Conservation (phyloP, 345 rosid genomes). For the Clausena lansium region DNA sequence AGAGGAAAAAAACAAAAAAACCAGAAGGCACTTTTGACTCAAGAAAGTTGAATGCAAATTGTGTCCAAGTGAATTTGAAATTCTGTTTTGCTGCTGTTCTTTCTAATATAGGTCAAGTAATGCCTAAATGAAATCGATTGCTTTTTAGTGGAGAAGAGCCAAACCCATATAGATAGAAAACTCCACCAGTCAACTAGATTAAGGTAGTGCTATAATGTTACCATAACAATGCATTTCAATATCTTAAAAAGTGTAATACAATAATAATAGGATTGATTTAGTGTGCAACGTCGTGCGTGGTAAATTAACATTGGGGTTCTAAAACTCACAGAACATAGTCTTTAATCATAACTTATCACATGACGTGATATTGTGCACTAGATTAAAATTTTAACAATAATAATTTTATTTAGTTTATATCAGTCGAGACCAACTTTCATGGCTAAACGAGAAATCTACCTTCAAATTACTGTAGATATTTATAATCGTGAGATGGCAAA, state of each 20-base stretch:
- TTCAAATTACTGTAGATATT: too few species aligned
- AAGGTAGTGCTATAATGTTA: not conserved
- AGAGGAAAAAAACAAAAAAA: too few species aligned
- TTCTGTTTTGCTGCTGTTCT: not conserved
- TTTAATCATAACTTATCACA: rapidly evolving
- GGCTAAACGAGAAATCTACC: too few species aligned
- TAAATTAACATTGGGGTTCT: rapidly evolving
- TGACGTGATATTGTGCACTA: too few species aligned
- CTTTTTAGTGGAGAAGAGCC: constrained; percentile 21
- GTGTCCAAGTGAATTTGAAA: not conserved
- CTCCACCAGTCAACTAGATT: not conserved
- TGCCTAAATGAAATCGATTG: not conserved
- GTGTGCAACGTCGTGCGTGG: rapidly evolving
- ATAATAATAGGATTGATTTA: too few species aligned
- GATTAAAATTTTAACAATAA: too few species aligned
- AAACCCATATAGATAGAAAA: constrained; percentile 6
- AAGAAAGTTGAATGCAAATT: not conserved
- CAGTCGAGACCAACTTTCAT: too few species aligned
- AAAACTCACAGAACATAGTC: rapidly evolving
- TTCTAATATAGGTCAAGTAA: too few species aligned
- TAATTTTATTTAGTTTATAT: too few species aligned
- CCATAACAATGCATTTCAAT: too few species aligned
- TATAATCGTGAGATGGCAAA: too few species aligned
- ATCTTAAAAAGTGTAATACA: not conserved
- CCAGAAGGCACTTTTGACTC: not conserved